phyloP scores from a whole-genome alignment of 805 yeast species.

The Kodamaea neixiangensis region DNA sequence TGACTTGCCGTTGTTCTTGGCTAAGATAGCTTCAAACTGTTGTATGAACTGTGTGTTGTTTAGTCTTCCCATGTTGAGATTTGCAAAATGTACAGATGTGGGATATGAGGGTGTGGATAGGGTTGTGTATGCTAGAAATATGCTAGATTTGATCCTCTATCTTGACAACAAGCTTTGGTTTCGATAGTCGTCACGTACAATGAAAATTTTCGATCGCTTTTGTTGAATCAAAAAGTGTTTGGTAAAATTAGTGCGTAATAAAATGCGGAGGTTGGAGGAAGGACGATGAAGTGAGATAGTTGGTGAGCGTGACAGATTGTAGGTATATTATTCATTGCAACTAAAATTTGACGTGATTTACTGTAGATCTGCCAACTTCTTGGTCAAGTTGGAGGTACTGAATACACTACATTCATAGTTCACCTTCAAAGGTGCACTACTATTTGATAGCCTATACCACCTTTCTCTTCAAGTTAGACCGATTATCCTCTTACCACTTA shows the following conservation, averaged over 20 bases:
- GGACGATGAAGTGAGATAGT: too few relatives aligned
- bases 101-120: background rate
- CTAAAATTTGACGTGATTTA: too few relatives aligned
- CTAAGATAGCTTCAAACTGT: slow-evolving; percentile 15
- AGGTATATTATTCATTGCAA: too few relatives aligned
- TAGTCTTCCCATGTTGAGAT: slow-evolving; percentile 13
- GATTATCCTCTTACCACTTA: too few relatives aligned
- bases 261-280: background rate
- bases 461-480: too few relatives aligned
- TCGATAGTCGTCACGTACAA: background rate
- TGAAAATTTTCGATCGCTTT: background rate
- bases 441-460: too few relatives aligned
- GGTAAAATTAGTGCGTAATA: background rate
- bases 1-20: slow-evolving; percentile 41
- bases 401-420: too few relatives aligned
- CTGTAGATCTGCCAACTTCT: too few relatives aligned
- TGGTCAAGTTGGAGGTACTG: too few relatives aligned
- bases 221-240: background rate
- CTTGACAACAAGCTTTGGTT: background rate
- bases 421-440: too few relatives aligned
- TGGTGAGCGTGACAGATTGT: too few relatives aligned
- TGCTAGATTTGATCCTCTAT: background rate
- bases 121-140: background rate
- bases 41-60: slow-evolving; percentile 22
- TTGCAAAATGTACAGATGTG: background rate